phyloP scores from a whole-genome alignment of 2,329 filamentous ascomycete species.

The Sporothrix variecibatus region DNA sequence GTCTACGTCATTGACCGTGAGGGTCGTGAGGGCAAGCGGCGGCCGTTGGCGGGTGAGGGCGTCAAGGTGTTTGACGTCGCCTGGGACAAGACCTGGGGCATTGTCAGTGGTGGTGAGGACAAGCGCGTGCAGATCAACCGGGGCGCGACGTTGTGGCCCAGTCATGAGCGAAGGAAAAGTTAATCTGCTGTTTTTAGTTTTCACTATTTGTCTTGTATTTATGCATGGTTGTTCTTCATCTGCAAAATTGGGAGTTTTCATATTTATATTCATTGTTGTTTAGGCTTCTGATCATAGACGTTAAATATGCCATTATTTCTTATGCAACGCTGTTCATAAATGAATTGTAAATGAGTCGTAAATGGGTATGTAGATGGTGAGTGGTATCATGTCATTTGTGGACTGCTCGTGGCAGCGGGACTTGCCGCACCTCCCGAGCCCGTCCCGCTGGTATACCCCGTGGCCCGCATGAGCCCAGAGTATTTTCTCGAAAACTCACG shows the following conservation, averaged over 20 bases:
- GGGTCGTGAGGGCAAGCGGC: slow-evolving; percentile 63
- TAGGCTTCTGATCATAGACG: slow-evolving; percentile 1
- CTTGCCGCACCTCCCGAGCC: not conserved
- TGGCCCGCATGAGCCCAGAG: slow-evolving; percentile 35
- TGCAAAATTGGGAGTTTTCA: slow-evolving; percentile 13
- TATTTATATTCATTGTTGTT: slow-evolving; percentile 9
- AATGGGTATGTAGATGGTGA: not conserved
- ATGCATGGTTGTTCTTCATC: slow-evolving; percentile 3
- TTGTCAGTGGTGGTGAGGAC: slow-evolving; percentile 90
- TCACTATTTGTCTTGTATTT: not conserved
- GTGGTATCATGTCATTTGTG: not conserved
- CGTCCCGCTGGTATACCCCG: slow-evolving; percentile 15
- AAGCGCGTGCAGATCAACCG: slow-evolving; percentile 91
- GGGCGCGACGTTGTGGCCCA: slow-evolving; percentile 51
- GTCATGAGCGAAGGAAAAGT: slow-evolving; percentile 18
- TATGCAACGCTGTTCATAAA: not conserved
- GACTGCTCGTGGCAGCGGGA: not conserved
- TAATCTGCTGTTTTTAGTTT: slow-evolving; percentile 18
- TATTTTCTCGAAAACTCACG: slow-evolving; percentile 33
- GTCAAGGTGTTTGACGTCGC: slow-evolving; percentile 86
- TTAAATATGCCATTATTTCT: not conserved
- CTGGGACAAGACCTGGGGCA: slow-evolving; percentile 85
- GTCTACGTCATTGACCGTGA: slow-evolving; percentile 74
- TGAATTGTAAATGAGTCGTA: not conserved
- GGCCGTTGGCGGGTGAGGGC: slow-evolving; percentile 72